A percentile compares a stretch with the other conserved stretches of the same genome.
These are phyloP conservation scores for Xylariales sp. DNA, from an alignment of 2,329 filamentous ascomycete species.

Conservation along the genomic window DNA sequence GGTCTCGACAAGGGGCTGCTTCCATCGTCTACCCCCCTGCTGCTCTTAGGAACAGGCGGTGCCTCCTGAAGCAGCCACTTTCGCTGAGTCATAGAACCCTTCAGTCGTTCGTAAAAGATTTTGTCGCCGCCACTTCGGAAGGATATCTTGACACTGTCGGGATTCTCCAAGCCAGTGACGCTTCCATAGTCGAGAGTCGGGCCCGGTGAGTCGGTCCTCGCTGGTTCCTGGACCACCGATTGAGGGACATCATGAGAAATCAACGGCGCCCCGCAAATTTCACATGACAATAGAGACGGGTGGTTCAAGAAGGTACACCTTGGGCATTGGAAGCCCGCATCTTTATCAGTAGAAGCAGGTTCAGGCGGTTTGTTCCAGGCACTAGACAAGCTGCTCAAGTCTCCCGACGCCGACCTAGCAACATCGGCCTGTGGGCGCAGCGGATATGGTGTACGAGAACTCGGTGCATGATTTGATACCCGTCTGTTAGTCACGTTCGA, in stretches of 20 bases:
- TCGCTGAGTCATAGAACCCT: slow-evolving; percentile 80
- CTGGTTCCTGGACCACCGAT: slow-evolving; percentile 34
- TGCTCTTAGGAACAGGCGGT: slow-evolving; percentile 73
- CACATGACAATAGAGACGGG: slow-evolving; percentile 77
- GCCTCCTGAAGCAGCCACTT: slow-evolving; percentile 94
- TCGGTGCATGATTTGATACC: slow-evolving; percentile 11
- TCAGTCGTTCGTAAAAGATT: slow-evolving; percentile 84
- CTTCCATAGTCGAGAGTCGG: slow-evolving; percentile 51
- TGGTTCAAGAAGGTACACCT: slow-evolving; percentile 94
- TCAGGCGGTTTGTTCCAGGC: slow-evolving; percentile 13
- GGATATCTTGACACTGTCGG: slow-evolving; percentile 82
- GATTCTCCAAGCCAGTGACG: slow-evolving; percentile 45
- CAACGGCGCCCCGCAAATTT: slow-evolving; percentile 82
- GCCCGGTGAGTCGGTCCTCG: slow-evolving; percentile 71
- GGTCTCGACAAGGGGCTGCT: slow-evolving; percentile 24
- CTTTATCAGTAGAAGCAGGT: slow-evolving; percentile 2
- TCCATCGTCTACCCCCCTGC: slow-evolving; percentile 31
- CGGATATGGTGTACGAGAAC: slow-evolving; percentile 9
- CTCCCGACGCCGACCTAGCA: not conserved
- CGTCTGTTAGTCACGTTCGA: slow-evolving; percentile 58
- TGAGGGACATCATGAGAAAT: slow-evolving; percentile 45
- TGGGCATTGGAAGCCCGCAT: slow-evolving; percentile 59
- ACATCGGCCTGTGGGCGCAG: slow-evolving; percentile 8
- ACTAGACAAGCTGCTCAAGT: too few species aligned
- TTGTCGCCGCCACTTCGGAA: slow-evolving; percentile 87